phyloP scores from a whole-genome alignment of 2,329 filamentous ascomycete genomes.

The Exophiala aquamarina region DNA sequence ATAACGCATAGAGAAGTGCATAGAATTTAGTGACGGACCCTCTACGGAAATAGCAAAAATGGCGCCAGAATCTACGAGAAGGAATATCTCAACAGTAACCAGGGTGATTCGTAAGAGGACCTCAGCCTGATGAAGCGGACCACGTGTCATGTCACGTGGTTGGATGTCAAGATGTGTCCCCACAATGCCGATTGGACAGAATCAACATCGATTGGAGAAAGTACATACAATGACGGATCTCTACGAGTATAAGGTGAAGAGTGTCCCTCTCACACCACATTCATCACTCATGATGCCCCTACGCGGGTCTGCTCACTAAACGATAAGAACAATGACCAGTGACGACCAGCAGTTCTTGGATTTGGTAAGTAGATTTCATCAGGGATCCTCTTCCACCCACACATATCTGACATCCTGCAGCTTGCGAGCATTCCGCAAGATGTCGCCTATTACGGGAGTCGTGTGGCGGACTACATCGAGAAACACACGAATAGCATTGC shows the following conservation, averaged over 20 bases:
- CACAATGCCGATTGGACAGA: constrained; percentile 7
- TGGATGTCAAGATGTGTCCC: neutral
- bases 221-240: too few species aligned
- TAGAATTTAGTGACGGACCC: neutral
- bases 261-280: constrained; percentile 1
- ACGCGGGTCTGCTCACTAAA: neutral
- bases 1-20: neutral
- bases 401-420: constrained; percentile 35
- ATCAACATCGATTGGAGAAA: too few species aligned
- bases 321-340: constrained; percentile 62
- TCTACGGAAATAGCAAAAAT: neutral
- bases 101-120: constrained; percentile 20
- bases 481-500: constrained; percentile 76
- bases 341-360: constrained; percentile 78
- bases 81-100: neutral
- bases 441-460: constrained; percentile 67
- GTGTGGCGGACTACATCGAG: constrained; percentile 79
- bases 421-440: constrained; percentile 62
- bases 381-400: neutral
- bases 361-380: constrained; percentile 52
- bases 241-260: too few species aligned
- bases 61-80: constrained; percentile 16
- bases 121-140: constrained; percentile 22
- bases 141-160: constrained; percentile 18
- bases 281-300: neutral